Evolutionary conservation across 2,329 filamentous ascomycete genomes (phyloP).

Genomic region (Epichloe gansuensis): DNA sequence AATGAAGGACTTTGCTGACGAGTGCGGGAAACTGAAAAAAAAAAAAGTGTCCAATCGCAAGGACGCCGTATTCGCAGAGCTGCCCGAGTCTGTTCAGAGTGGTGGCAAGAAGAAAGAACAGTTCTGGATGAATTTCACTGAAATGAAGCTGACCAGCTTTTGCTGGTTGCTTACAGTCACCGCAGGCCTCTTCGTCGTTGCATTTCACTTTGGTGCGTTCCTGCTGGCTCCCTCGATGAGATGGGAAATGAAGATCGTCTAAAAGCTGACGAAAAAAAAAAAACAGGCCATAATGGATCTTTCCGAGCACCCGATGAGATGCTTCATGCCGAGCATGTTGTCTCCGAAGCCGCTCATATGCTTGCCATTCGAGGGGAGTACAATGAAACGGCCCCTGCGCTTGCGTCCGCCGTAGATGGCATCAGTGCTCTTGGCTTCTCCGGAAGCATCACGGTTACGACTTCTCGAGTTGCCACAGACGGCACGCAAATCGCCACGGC

Average conservation of each 20-base stretch:
- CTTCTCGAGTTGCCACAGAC: conserved; percentile 4
- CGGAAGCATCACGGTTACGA: conserved; percentile 8
- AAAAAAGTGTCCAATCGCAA: conserved; percentile 3
- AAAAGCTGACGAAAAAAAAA: neutral
- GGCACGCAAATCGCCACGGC: neutral
- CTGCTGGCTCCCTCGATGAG: neutral
- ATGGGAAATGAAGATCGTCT: neutral
- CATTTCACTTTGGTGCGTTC: conserved; percentile 1
- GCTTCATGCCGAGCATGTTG: conserved; percentile 9
- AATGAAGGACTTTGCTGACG: neutral
- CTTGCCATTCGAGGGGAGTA: conserved; percentile 12
- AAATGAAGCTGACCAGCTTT: conserved; percentile 2
- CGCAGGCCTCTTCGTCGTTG: neutral
- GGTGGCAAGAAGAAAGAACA: neutral
- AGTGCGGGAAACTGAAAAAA: neutral
- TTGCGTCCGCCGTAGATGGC: conserved; percentile 7
- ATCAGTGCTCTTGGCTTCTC: conserved; percentile 7
- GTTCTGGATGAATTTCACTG: neutral
- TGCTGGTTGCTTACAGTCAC: conserved; percentile 3
- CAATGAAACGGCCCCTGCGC: conserved; percentile 7
- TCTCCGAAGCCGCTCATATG: conserved; percentile 11
- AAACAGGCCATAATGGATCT: conserved; percentile 2
- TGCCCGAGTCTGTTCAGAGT: neutral
- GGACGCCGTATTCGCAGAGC: neutral
- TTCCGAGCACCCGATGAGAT: conserved; percentile 7